These are phyloP conservation scores for Leccinum ponderosum DNA, from an alignment of 1,284 basidiomycete species.

Conservation along the genomic window DNA sequence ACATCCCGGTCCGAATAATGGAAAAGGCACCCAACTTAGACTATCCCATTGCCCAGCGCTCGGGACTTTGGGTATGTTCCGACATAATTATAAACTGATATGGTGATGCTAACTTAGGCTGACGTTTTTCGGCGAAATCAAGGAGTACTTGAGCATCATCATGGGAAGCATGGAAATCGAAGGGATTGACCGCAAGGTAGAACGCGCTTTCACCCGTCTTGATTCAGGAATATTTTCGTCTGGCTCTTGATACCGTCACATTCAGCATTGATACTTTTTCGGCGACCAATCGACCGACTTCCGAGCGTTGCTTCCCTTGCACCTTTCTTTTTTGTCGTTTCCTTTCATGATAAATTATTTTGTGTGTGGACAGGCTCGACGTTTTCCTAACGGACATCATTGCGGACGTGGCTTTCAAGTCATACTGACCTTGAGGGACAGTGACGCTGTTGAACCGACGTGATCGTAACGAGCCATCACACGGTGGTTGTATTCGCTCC, in stretches of 20 bases:
- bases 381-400: constrained; percentile 6
- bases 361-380: neutral
- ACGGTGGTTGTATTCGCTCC: constrained; percentile 9
- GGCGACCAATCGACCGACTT: constrained; percentile 9
- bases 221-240: no score
- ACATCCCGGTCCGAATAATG: constrained; percentile 39
- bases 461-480: constrained; percentile 14
- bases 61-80: constrained; percentile 26
- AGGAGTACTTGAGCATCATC: no score
- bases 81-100: neutral
- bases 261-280: no score
- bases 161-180: no score
- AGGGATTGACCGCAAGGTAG: constrained; percentile 24
- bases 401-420: no score
- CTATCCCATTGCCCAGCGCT: constrained; percentile 1
- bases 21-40: constrained; percentile 24
- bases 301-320: constrained; percentile 6
- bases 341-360: neutral
- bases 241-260: no score
- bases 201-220: no score
- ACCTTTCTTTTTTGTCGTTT: neutral
- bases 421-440: no score
- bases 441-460: neutral
- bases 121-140: no score
- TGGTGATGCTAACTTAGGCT: neutral